Base-by-base conservation (phyloP, 1,284 basidiomycete genomes). In the Tetrapyrgos nigripes region DNA sequence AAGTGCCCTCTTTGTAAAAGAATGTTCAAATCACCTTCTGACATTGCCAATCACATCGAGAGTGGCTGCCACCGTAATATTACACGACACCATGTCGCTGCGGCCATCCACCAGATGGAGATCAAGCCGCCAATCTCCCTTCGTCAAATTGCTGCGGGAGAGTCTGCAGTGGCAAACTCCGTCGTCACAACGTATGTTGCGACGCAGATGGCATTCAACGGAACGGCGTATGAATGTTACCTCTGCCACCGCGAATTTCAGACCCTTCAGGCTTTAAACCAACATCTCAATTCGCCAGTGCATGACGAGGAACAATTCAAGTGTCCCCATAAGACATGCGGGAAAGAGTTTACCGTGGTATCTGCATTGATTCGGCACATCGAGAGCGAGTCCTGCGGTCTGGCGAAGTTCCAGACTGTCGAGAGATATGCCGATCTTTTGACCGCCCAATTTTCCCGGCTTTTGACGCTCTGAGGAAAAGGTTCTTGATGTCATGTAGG, bases 341-440 rank as follows among this genome's bases (percentile, higher is more conserved):
- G 66, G 49, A 62, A 28, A 24, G 57, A 70, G 62, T 77, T 74
- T 60, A 71, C 67, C 55, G 58, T 78, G 13, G 64, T 79, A 28
- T 79, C 77, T 5, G 75, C 69, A 4, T 61, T 81, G 37, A 69
- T 77, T 23, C 76, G 76, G 58, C 79, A 81, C 62, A 66, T 81
- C 31, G 79, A 81, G 66, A 77, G 74, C 57, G 74, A 68, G 24
- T 50, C 57, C 1, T 79, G 77, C 58, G 72, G 73, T 1, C 53
- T 76, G 6, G 71, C 74, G 11, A 68, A 61, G 65, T 69, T 71
- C 54, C 55, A 65, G 31, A 57, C 70, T 53, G 67, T 78, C 31
- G 46, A 37, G n/a, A 35, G 43, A 13, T 35, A 56, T 17, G 63
- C 70, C 45, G 53, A 64, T 21, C 37, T 26, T 11, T 19, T 56